Conservation (phyloP, 164 flowering plant genomes). For the Magnolia officinalis region DNA sequence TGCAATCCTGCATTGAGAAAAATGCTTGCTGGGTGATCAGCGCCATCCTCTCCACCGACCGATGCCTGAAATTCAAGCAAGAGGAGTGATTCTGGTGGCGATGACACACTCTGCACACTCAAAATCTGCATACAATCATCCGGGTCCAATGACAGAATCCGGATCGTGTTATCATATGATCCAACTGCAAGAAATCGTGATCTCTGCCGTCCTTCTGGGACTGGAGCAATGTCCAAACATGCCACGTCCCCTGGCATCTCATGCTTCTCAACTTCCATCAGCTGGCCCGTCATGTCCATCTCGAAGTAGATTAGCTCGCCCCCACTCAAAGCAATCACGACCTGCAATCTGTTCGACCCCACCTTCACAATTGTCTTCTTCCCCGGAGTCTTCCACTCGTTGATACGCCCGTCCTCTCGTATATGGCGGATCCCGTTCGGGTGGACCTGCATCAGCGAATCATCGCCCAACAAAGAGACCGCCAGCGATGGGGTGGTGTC, state of each 20-base stretch:
- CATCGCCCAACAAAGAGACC: conserved; percentile 94
- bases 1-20: conserved; percentile 94
- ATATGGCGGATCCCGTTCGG: conserved; percentile 99
- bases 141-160: conserved; percentile 92
- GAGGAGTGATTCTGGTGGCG: conserved; percentile 95
- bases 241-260: conserved; percentile 99
- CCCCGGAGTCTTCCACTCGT: conserved; percentile 99
- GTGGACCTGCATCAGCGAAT: conserved; percentile 98
- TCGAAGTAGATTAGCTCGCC: conserved; percentile 98
- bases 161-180: conserved; percentile 91
- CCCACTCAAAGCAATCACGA: conserved; percentile 93
- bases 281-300: conserved; percentile 89
- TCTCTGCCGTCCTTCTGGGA: conserved; percentile 97
- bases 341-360: conserved; percentile 95
- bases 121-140: conserved; percentile 95
- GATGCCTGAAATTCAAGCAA: conserved; percentile 98
- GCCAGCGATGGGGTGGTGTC: conserved; percentile 97
- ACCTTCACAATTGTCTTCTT: conserved; percentile 95
- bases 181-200: conserved; percentile 98
- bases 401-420: conserved; percentile 95
- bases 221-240: conserved; percentile 97
- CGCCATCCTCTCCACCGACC: conserved; percentile 94
- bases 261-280: conserved; percentile 96
- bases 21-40: conserved; percentile 97
- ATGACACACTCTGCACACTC: conserved; percentile 92